phyloP scores from a whole-genome alignment of 352 stramenopile species.

The Pythium sukuiense region DNA sequence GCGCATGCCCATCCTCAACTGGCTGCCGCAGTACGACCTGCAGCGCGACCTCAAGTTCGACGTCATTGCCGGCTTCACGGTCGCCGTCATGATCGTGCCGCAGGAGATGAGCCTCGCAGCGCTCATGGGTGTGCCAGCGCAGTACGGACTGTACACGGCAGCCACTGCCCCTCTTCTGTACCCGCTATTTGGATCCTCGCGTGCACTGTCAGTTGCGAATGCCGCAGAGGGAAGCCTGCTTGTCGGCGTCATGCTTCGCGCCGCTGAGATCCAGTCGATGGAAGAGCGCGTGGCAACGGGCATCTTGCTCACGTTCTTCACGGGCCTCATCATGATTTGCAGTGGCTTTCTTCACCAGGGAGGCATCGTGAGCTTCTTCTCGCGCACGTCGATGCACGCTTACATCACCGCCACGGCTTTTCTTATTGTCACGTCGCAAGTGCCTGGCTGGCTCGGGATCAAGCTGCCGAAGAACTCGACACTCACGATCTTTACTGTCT shows the following conservation, averaged over 20 bases:
- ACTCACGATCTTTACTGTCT: constrained; percentile 53
- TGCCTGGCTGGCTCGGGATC: constrained; percentile 57
- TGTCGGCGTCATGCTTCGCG: constrained; percentile 58
- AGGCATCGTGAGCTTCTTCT: constrained; percentile 71
- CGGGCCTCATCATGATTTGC: constrained; percentile 54
- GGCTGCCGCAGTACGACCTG: constrained; percentile 67
- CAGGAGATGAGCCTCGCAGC: constrained; percentile 91
- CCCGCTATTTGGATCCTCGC: constrained; percentile 66
- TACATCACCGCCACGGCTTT: constrained; percentile 68
- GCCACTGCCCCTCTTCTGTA: constrained; percentile 74
- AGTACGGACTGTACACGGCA: constrained; percentile 74
- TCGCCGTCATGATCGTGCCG: constrained; percentile 91
- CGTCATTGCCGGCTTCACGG: constrained; percentile 63
- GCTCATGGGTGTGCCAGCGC: constrained; percentile 77
- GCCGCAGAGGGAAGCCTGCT: constrained; percentile 63
- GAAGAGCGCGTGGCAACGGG: constrained; percentile 61
- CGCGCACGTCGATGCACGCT: constrained; percentile 65
- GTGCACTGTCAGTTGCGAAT: constrained; percentile 64
- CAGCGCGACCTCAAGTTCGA: constrained; percentile 66
- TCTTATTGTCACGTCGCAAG: constrained; percentile 70
- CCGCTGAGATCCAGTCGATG: constrained; percentile 43
- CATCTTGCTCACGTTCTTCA: constrained; percentile 75
- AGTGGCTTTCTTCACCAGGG: constrained; percentile 61
- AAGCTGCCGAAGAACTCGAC: constrained; percentile 40
- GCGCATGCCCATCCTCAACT: constrained; percentile 68